Evolutionary conservation across 2,329 filamentous ascomycete species (phyloP), one percentile per base, ranked within the genome.

Genomic region (Epicoccum nigrum): DNA sequence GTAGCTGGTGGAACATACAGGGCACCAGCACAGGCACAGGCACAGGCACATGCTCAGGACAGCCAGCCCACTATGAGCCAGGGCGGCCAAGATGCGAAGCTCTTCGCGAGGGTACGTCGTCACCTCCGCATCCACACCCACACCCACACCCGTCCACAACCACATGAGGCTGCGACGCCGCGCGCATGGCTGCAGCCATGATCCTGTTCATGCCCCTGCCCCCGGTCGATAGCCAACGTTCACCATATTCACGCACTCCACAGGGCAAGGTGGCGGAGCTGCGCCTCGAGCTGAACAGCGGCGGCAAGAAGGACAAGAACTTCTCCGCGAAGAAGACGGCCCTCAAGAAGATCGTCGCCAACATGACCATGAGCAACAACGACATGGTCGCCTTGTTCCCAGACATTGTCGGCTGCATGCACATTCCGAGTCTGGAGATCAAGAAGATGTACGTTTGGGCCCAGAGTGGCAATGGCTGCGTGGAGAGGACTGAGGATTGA

Each of bases 281-380:
- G 71, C 91, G 94, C 74, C 85, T 89, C 73, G 94, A 99, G 81
- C 85, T 99, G 72, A 92, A 92, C 76, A 90, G 87, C 76, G 92
- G 92, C 72, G 88, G 90, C 62, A 97, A 96, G 81, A 99, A 97
- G 80, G 94, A 99, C 79, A 97, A 97, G 83, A 96, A 95, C 77
- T 88, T 91, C 77, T 84, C 88, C 35, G 86, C 86, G 61, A 99
- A 97, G 82, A 97, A 97, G 84, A 95, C 97, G 70, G 92, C 94
- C 9, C 83, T 99, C 58, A 99, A 99, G 83, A 97, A 97, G 83
- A 97, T 99, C 64, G 94, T 99, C 65, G 94, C 94, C 73, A 99
- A 99, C 74, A 99, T 99, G 94, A 99, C 94, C 60, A 99, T 99
- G 94, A 97, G 93, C 84, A 99, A 99, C 78, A 99, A 97, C 71